Conservation (phyloP, 805 yeast species). For the Myxozyma mucilagina region DNA sequence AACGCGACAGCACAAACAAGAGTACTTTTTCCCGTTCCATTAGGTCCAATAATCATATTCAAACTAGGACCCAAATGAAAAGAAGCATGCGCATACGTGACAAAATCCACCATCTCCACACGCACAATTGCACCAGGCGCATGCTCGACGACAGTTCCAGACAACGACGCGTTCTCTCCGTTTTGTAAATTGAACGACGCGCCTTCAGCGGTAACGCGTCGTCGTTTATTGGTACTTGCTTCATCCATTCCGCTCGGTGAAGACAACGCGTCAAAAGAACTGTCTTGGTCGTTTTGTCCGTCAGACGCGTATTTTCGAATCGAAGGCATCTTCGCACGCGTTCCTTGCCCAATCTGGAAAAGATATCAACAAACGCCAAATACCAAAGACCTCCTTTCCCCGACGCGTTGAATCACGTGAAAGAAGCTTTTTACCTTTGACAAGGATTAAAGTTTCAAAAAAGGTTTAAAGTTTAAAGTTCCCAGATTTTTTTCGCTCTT, state of each 20-base stretch:
- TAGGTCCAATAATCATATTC: conserved; percentile 94
- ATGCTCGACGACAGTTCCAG: conserved; percentile 27
- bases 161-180: not conserved
- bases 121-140: conserved; percentile 52
- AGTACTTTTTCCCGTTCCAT: conserved; percentile 94
- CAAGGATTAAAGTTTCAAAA: too few species aligned
- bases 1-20: conserved; percentile 90
- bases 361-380: too few species aligned
- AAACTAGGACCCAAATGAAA: conserved; percentile 76
- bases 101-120: conserved; percentile 60
- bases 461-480: too few species aligned
- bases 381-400: too few species aligned
- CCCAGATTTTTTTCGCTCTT: too few species aligned
- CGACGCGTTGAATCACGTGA: too few species aligned
- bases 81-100: conserved; percentile 62
- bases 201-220: not conserved
- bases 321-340: not conserved
- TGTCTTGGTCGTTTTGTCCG: not conserved
- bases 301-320: not conserved
- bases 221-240: not conserved
- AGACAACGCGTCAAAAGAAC: not conserved
- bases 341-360: too few species aligned
- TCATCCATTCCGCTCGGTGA: not conserved
- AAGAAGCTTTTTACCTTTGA: too few species aligned
- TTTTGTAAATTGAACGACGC: too few species aligned